These are phyloP conservation scores for Albugo candida DNA, from an alignment of 352 stramenopile species.

Conservation along the genomic window DNA sequence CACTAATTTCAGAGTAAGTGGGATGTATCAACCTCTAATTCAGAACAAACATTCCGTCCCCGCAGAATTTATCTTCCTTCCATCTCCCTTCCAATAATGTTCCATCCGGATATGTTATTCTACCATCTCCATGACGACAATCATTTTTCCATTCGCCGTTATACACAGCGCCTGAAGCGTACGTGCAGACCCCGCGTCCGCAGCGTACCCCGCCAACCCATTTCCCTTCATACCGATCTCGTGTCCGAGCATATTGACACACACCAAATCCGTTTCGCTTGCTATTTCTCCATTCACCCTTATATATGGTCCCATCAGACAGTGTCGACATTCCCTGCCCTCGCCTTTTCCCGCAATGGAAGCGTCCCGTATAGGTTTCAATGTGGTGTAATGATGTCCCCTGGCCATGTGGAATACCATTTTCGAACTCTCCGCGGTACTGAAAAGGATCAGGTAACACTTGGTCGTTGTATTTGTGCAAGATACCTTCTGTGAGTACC, in stretches of 20 bases:
- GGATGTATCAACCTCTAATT: not conserved
- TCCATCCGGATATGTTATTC: slow-evolving; percentile 49
- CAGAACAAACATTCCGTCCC: slow-evolving; percentile 44
- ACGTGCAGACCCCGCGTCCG: slow-evolving; percentile 29
- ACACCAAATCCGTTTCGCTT: slow-evolving; percentile 69
- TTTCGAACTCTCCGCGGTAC: slow-evolving; percentile 12
- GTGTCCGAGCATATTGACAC: slow-evolving; percentile 29
- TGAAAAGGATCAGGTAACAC: not conserved
- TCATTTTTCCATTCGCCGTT: slow-evolving; percentile 70
- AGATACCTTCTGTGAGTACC: slow-evolving; percentile 23
- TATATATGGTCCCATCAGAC: slow-evolving; percentile 63
- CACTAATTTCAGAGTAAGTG: not conserved
- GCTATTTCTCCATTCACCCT: slow-evolving; percentile 65
- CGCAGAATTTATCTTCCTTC: slow-evolving; percentile 49
- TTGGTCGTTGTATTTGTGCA: slow-evolving; percentile 16
- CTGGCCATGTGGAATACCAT: slow-evolving; percentile 28
- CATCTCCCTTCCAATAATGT: slow-evolving; percentile 75
- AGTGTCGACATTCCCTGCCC: slow-evolving; percentile 28
- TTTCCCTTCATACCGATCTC: slow-evolving; percentile 58
- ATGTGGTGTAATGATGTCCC: slow-evolving; percentile 21
- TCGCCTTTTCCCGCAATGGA: slow-evolving; percentile 22
- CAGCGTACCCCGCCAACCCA: slow-evolving; percentile 67
- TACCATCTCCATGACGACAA: slow-evolving; percentile 50
- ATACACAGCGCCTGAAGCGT: slow-evolving; percentile 47
- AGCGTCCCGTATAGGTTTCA: slow-evolving; percentile 35